A percentile compares a stretch with the other conserved stretches of the same genome.
Conservation (phyloP, 176 grass and related monocot genomes). For the Oryza brachyantha region DNA sequence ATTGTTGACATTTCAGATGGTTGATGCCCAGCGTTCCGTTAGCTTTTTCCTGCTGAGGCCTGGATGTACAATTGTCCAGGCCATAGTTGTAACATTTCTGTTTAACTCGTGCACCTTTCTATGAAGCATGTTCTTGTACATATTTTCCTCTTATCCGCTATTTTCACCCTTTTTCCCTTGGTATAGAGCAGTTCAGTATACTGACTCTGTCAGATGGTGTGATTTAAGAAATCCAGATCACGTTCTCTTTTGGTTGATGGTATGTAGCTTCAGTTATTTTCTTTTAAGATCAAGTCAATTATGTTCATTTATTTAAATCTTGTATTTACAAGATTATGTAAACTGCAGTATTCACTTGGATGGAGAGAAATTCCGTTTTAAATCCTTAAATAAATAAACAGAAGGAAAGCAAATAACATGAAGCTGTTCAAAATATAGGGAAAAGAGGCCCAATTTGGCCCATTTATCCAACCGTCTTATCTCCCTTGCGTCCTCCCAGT, state of each 20-base stretch:
- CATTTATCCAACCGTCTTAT: constrained; percentile 6
- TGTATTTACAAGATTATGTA: neutral
- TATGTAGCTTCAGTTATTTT: neutral
- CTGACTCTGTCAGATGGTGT: neutral
- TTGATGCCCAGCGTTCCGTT: constrained; percentile 7
- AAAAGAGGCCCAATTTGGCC: neutral
- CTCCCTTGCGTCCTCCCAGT: neutral
- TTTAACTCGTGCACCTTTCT: neutral
- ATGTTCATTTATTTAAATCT: neutral
- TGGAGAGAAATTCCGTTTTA: neutral
- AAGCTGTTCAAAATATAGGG: neutral
- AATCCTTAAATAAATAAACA: neutral
- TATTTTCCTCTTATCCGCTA: neutral
- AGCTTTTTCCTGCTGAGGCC: neutral
- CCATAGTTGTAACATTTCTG: neutral
- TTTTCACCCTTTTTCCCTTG: neutral
- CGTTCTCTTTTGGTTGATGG: neutral
- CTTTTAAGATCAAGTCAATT: neutral
- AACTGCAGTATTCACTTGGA: neutral
- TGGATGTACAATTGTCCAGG: neutral
- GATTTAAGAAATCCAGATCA: neutral
- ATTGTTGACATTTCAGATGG: constrained; percentile 52
- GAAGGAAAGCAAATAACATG: neutral
- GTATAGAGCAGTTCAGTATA: neutral
- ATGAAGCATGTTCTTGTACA: constrained; percentile 28